A percentile compares a stretch with the other conserved stretches of the same genome.
Conservation (phyloP, 2,329 filamentous ascomycete species). For the Chaetomium sp. region DNA sequence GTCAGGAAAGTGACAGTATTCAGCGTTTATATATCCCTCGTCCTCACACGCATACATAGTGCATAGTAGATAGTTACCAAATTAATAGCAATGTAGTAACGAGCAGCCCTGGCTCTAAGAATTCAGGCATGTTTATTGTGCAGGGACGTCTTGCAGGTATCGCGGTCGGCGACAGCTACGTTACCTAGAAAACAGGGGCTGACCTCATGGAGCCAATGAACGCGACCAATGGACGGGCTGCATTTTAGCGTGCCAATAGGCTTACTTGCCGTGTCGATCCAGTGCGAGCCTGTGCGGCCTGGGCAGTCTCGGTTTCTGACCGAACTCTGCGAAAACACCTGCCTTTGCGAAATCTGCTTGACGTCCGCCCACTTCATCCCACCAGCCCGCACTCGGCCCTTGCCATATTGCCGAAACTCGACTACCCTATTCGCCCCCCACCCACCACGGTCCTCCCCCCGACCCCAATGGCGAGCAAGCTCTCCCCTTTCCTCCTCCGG, state of each 20-base stretch:
- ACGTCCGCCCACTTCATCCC: neutral
- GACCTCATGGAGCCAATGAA: slow-evolving; percentile 7
- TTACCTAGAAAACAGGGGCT: neutral
- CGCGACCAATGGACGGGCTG: neutral
- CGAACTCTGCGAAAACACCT: neutral
- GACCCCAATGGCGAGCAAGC: slow-evolving; percentile 28
- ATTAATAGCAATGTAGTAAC: neutral
- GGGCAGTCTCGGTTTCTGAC: slow-evolving; percentile 7
- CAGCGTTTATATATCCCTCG: neutral
- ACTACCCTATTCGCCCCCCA: neutral
- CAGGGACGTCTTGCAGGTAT: slow-evolving; percentile 2
- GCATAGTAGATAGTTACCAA: too few species aligned
- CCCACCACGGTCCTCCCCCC: neutral
- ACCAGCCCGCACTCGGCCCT: neutral
- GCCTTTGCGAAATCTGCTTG: slow-evolving; percentile 1
- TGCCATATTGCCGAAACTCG: neutral
- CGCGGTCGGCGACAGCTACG: neutral
- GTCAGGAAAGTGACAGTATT: neutral
- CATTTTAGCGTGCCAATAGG: slow-evolving; percentile 21
- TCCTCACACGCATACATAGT: neutral
- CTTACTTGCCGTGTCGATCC: slow-evolving; percentile 19
- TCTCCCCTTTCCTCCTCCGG: slow-evolving; percentile 22
- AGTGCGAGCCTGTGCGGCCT: neutral
- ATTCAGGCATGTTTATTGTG: neutral
- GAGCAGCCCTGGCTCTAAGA: neutral